phyloP scores from a whole-genome alignment of 306 rosid genomes.

The Pyrus betulifolia region DNA sequence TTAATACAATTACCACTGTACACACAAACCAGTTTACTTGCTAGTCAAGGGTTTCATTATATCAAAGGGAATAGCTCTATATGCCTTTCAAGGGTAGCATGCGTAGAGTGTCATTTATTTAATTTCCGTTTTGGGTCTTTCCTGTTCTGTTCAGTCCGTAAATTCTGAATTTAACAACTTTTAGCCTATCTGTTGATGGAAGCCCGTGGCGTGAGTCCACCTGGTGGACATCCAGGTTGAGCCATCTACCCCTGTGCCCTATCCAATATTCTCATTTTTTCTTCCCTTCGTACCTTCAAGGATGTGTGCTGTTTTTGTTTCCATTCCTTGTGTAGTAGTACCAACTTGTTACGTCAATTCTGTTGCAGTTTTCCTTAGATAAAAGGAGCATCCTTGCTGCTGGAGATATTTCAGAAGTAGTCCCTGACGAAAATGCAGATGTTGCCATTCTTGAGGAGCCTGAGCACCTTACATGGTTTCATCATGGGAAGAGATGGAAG shows the following conservation, averaged over 20 bases:
- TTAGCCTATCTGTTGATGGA: neutral
- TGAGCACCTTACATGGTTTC: slow-evolving; percentile 94
- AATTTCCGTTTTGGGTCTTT: neutral
- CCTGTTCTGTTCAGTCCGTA: neutral
- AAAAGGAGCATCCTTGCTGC: slow-evolving; percentile 90
- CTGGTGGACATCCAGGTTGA: neutral
- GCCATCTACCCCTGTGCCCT: neutral
- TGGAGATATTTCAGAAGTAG: slow-evolving; percentile 87
- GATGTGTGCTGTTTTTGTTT: neutral
- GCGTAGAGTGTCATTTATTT: neutral
- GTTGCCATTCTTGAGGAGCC: slow-evolving; percentile 98
- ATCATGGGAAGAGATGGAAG: slow-evolving; percentile 98
- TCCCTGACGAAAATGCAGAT: slow-evolving; percentile 77
- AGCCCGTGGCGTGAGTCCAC: neutral
- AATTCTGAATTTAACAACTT: neutral
- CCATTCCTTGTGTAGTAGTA: neutral
- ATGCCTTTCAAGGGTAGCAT: neutral
- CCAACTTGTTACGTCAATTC: slow-evolving; percentile 16
- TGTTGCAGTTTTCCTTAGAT: slow-evolving; percentile 65
- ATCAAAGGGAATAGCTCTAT: neutral
- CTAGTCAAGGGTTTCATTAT: neutral
- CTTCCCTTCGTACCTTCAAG: neutral
- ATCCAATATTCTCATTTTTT: neutral
- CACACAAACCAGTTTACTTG: neutral
- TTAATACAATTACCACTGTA: slow-evolving; percentile 4